Evolutionary conservation across 805 yeast genomes (phyloP).

Genomic region (Metschnikowia cerradonensis): DNA sequence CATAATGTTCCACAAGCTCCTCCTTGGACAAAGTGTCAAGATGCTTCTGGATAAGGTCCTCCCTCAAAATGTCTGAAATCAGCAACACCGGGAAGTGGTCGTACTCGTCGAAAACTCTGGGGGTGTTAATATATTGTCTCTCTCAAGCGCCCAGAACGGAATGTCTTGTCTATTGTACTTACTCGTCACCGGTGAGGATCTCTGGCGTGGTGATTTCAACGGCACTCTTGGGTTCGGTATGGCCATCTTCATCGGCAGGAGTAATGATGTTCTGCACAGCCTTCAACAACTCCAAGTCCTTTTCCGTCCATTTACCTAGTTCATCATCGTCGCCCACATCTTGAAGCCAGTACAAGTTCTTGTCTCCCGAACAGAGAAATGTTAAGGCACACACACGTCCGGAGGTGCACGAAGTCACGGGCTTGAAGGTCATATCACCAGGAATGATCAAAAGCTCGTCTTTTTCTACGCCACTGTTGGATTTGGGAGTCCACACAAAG

Average conservation of each 20-base stretch:
- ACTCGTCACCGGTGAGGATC: slow-evolving; percentile 10
- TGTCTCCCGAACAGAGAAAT: slow-evolving; percentile 61
- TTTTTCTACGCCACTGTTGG: slow-evolving; percentile 42
- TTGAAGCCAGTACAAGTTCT: slow-evolving; percentile 70
- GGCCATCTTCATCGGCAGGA: slow-evolving; percentile 15
- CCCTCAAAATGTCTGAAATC: slow-evolving; percentile 31
- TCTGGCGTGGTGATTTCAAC: neutral
- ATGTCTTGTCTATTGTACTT: slow-evolving; percentile 14
- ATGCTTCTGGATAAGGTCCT: slow-evolving; percentile 28
- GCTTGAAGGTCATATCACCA: slow-evolving; percentile 79
- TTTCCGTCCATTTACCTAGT: slow-evolving; percentile 50
- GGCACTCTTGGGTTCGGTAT: slow-evolving; percentile 8
- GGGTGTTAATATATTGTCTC: slow-evolving; percentile 2
- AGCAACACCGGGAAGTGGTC: slow-evolving; percentile 11
- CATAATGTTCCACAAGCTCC: slow-evolving; percentile 23
- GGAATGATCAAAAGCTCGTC: slow-evolving; percentile 74
- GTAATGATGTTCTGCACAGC: slow-evolving; percentile 15
- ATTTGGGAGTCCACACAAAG: slow-evolving; percentile 71
- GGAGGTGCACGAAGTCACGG: slow-evolving; percentile 61
- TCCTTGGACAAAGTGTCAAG: slow-evolving; percentile 29
- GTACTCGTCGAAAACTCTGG: slow-evolving; percentile 1
- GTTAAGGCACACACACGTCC: slow-evolving; percentile 74
- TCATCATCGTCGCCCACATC: slow-evolving; percentile 64
- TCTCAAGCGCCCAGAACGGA: slow-evolving; percentile 4
- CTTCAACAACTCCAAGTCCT: slow-evolving; percentile 47